Base-by-base conservation (phyloP, 164 flowering plant genomes). In the Protea cynaroides region DNA sequence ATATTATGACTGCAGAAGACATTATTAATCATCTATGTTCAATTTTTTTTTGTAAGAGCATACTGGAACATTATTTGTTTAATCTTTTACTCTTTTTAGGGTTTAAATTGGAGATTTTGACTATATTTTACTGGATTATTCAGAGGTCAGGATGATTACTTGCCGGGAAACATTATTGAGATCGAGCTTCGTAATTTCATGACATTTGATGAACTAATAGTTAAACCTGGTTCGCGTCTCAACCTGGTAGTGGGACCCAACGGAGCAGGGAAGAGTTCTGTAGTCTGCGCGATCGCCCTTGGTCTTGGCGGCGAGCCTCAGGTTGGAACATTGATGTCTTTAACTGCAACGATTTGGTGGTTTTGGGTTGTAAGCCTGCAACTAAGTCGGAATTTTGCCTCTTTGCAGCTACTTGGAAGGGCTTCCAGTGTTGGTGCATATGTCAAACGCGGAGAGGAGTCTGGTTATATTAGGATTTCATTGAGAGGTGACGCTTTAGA, bases 261-360 rank as follows among this genome's bases (percentile, higher is more conserved):
- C 73, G 99, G 99, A 4, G 85, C 93, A 3, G 97, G 99, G 1
- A 94, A 94, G 76, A 94, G 99, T 70, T 94, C 99, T 34, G 74
- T 94, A 55, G 96, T 94, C 13, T 94, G 99, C 65, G 99, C 96
- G 37, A 94, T 94, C 66, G 97, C 97, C 1, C 88, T 94, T 29
- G 96, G 96, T 22, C 96, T 94, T 56, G 90, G 90, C 15, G 99
- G 99, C 14, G 97, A 94, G 75, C 97, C 99, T 50, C 93, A 84
- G 95, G 98, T 90, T 69, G 44, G 15, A 46, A 72, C 49, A 8
- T 0, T 21, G 18, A n/a, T 12, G 49, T 61, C 19, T 15, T 15
- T 49, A 12, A 44, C 8, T 11, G 17, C 12, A 44, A 44, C 15
- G 14, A 49, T 15, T 12, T 15, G 0, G 14, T 40, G 46, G 4